Percentiles rank a stretch among this genome's conserved stretches.
Evolutionary conservation across 768 basidiomycete genomes (phyloP).

Genomic region (Mycena olivaceomarginata): DNA sequence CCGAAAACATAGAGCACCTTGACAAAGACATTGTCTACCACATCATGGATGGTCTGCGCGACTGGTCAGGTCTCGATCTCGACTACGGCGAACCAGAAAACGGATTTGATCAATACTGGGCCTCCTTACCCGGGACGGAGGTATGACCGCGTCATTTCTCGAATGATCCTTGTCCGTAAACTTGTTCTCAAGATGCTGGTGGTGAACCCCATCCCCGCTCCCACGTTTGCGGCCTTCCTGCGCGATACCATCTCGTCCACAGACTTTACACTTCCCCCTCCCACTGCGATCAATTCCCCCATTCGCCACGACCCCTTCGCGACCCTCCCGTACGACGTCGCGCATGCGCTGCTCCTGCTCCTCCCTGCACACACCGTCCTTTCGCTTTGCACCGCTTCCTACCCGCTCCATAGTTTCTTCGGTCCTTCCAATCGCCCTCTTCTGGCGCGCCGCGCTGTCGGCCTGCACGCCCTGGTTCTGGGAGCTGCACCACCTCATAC

Average conservation of each 20-base stretch:
- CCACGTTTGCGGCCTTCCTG: neutral
- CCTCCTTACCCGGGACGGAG: neutral
- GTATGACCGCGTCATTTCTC: neutral
- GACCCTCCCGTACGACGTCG: conserved; percentile 15
- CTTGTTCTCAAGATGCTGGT: neutral
- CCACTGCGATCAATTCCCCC: neutral
- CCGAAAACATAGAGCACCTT: neutral
- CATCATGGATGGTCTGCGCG: neutral
- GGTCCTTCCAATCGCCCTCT: conserved; percentile 5
- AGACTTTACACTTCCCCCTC: neutral
- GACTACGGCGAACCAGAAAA: conserved; percentile 18
- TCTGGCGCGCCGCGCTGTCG: conserved; percentile 3
- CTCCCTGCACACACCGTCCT: conserved; percentile 12
- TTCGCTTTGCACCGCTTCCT: conserved; percentile 12
- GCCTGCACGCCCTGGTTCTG: conserved; percentile 21
- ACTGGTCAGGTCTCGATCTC: neutral
- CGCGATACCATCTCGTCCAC: neutral
- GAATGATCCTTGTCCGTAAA: neutral
- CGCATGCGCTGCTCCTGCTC: neutral
- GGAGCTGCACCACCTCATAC: conserved; percentile 5
- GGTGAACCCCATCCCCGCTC: neutral
- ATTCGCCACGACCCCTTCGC: conserved; percentile 8
- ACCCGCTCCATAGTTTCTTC: conserved; percentile 10
- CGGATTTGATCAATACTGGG: conserved; percentile 8
- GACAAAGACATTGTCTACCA: conserved; percentile 21